Conservation (phyloP, 225 moss, liverwort and hornwort genomes). For the Marchantia paleacea region DNA sequence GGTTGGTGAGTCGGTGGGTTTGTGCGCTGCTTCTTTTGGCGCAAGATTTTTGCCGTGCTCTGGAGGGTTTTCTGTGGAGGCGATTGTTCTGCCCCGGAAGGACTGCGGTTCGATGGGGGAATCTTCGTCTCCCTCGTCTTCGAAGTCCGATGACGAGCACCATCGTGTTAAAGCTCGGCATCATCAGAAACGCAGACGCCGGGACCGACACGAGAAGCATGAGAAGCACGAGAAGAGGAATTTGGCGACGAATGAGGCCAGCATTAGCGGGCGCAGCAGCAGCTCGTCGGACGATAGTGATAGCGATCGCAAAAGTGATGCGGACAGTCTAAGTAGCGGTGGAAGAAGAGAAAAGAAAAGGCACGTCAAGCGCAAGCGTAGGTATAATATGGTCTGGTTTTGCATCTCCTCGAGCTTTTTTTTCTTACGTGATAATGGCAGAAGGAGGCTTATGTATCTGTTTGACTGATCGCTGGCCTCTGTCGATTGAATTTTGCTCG, state of each 20-base stretch:
- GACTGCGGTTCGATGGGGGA: slow-evolving; percentile 18
- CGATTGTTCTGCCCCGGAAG: background rate
- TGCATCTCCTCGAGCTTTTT: background rate
- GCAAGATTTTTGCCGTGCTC: background rate
- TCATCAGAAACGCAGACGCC: slow-evolving; percentile 26
- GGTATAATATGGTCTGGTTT: slow-evolving; percentile 26
- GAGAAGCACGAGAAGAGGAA: slow-evolving; percentile 17
- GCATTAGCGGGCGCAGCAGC: slow-evolving; percentile 32
- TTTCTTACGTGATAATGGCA: background rate
- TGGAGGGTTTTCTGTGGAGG: background rate
- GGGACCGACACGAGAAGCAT: slow-evolving; percentile 17
- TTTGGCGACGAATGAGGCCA: slow-evolving; percentile 21
- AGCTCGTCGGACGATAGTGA: slow-evolving; percentile 37
- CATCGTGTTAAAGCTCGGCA: slow-evolving; percentile 25
- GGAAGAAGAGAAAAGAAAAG: slow-evolving; percentile 46
- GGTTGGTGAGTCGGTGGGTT: no score
- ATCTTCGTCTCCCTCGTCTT: slow-evolving; percentile 21
- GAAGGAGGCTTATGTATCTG: background rate
- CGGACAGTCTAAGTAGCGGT: slow-evolving; percentile 45
- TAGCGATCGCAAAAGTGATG: slow-evolving; percentile 40
- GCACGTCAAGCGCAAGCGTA: slow-evolving; percentile 60
- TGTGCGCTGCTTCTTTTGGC: background rate
- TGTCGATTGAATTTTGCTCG: background rate
- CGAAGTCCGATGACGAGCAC: slow-evolving; percentile 16
- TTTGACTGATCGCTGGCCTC: background rate